Conservation (phyloP, 768 basidiomycete species). For the Holtermanniella nyarrowii region DNA sequence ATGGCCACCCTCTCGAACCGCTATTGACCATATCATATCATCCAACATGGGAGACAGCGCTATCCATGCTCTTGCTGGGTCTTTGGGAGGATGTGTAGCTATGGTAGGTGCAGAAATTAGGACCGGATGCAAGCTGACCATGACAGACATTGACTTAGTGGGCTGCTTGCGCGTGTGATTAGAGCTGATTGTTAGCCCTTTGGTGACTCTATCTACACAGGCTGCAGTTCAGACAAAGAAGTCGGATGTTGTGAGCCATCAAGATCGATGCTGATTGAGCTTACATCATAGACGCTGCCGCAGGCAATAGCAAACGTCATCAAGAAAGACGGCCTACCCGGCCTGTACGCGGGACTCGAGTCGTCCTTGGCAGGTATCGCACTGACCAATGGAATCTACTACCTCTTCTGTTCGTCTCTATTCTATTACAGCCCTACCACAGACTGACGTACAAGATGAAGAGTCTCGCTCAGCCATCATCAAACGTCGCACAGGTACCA, state of each 20-base stretch:
- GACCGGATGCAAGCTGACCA: neutral
- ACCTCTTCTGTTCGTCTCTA: slow-evolving; percentile 43
- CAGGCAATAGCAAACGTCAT: slow-evolving; percentile 64
- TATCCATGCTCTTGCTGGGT: slow-evolving; percentile 80
- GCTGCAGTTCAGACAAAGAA: slow-evolving; percentile 82
- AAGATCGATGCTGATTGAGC: neutral
- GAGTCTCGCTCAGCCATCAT: slow-evolving; percentile 40
- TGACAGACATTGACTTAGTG: slow-evolving; percentile 40
- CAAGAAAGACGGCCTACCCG: slow-evolving; percentile 70
- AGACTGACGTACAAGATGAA: slow-evolving; percentile 30
- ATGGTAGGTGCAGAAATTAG: slow-evolving; percentile 58
- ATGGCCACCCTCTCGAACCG: neutral
- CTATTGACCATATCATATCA: neutral
- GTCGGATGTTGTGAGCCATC: slow-evolving; percentile 54
- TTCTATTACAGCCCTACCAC: neutral
- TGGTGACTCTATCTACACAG: slow-evolving; percentile 83
- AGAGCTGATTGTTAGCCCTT: slow-evolving; percentile 51
- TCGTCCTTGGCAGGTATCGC: slow-evolving; percentile 84
- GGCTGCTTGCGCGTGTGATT: neutral
- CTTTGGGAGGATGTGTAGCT: slow-evolving; percentile 76
- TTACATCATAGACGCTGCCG: slow-evolving; percentile 49
- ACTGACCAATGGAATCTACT: slow-evolving; percentile 85
- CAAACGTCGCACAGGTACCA: slow-evolving; percentile 10
- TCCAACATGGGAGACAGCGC: slow-evolving; percentile 52
- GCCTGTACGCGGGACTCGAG: slow-evolving; percentile 75